Evolutionary conservation across 78 protist genomes (phyloP).

Genomic region (Guillardia theta): DNA sequence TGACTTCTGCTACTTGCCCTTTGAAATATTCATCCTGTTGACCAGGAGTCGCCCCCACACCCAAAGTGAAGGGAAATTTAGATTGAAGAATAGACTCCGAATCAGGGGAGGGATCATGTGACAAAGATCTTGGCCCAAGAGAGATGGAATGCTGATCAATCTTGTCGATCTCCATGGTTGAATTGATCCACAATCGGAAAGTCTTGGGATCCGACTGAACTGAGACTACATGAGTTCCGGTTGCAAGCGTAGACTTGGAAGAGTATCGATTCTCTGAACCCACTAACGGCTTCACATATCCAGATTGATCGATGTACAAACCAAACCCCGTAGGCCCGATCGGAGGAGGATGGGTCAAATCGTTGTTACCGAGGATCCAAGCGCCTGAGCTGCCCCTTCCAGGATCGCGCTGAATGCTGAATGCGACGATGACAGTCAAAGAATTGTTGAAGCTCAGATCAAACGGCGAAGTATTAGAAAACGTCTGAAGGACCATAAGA

Average conservation of each 20-base stretch:
- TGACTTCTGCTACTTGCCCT: background rate
- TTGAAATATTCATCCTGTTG: background rate
- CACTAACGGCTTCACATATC: background rate
- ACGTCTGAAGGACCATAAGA: background rate
- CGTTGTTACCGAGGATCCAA: background rate
- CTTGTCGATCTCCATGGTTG: constrained; percentile 1
- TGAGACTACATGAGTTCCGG: background rate
- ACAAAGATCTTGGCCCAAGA: background rate
- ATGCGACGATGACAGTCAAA: background rate
- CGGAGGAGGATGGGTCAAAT: background rate
- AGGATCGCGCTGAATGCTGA: no score
- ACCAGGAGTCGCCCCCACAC: constrained; percentile 19
- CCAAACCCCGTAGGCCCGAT: background rate
- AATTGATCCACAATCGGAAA: background rate
- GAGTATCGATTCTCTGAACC: constrained; percentile 4
- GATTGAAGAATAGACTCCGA: background rate
- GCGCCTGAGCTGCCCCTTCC: background rate
- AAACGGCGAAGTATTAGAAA: no score
- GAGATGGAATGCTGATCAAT: no score
- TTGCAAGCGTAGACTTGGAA: background rate
- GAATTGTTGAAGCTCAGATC: background rate
- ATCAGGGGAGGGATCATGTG: background rate
- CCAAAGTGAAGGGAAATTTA: background rate
- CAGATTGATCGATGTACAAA: background rate
- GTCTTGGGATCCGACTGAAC: background rate